Evolutionary conservation across 2,329 filamentous ascomycete genomes (phyloP).

Genomic region (Pezicula carpinea): DNA sequence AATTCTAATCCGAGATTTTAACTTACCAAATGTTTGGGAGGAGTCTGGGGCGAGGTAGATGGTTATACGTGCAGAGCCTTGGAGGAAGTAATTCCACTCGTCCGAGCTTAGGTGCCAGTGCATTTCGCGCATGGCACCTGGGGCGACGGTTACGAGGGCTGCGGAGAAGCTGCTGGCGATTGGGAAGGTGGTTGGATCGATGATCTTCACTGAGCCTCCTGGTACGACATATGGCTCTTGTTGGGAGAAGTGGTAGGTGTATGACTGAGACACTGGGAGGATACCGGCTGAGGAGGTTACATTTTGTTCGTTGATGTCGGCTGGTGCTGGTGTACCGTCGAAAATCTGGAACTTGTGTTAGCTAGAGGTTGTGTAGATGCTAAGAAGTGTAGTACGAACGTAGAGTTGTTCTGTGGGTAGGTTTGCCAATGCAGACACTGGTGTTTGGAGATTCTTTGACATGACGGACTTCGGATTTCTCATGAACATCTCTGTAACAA

Average conservation of each 20-base stretch:
- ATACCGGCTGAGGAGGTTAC: slow-evolving; percentile 39
- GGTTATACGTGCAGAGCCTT: slow-evolving; percentile 51
- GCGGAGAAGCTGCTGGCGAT: slow-evolving; percentile 49
- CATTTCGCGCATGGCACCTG: slow-evolving; percentile 60
- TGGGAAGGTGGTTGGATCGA: slow-evolving; percentile 54
- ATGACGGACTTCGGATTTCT: slow-evolving; percentile 39
- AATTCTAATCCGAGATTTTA: no score
- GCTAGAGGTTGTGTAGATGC: background rate
- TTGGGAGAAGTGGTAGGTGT: slow-evolving; percentile 47
- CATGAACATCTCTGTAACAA: slow-evolving; percentile 32
- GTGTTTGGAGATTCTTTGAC: slow-evolving; percentile 47
- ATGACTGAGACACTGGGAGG: slow-evolving; percentile 33
- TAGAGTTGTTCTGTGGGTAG: slow-evolving; percentile 44
- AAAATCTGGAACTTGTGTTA: slow-evolving; percentile 35
- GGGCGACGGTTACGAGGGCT: slow-evolving; percentile 52
- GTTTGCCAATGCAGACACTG: slow-evolving; percentile 41
- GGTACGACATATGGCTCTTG: slow-evolving; percentile 39
- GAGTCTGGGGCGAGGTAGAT: slow-evolving; percentile 46
- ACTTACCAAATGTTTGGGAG: slow-evolving; percentile 44
- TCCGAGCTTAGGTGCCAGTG: slow-evolving; percentile 59
- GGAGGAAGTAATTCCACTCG: slow-evolving; percentile 58
- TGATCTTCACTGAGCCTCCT: slow-evolving; percentile 54
- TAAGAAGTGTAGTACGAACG: background rate
- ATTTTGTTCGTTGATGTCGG: slow-evolving; percentile 40
- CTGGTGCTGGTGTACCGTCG: slow-evolving; percentile 42